Base-by-base conservation (phyloP, 2,329 filamentous ascomycete species). In the Trichoderma sp. region DNA sequence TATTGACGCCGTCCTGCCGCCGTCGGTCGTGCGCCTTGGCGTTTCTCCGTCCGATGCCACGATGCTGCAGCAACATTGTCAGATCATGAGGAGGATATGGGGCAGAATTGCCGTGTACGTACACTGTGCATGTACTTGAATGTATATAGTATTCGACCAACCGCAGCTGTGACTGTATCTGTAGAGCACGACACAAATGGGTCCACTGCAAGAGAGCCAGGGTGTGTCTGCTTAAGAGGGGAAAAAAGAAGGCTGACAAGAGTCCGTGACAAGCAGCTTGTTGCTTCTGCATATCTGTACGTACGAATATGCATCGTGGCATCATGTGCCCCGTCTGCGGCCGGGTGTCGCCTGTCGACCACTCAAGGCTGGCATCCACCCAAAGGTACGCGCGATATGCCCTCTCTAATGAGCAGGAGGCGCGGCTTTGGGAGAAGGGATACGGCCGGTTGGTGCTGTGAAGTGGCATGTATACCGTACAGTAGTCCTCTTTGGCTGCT, bases 321-420 rank as follows among this genome's bases (percentile, higher is more conserved):
- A 64, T 64, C 60, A 64, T 64, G 60, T 64, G 60, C 50, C 39
- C 60, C 45, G 50, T 64, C 60, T 42, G 60, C 50, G 35, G 27
- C 50, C 45, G 25, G 48, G 48, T 64, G 50, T 50, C 19, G 59
- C 34, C 17, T 25, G 29, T 61, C 25, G 58, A 39, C 59, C 59
- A 63, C 22, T 63, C 32, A 19, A 48, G 37, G 15, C 22, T 34
- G 45, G 17, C 22, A 39, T 42, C 60, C 48, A 54, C 37, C 53
- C n/a, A 54, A 9, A 42, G 22, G 42, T 54, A 64, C 10, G 60
- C 50, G 60, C 60, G 50, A 54, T 54, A 54, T 54, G 50, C 60
- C 42, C 50, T 35, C 22, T 25, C 60, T 35, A 22, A 64, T 64
- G 60, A 53, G 22, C 34, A 42, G 34, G 48, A 39, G 45, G 48